These are phyloP conservation scores for Lepiota venenata DNA, from an alignment of 768 basidiomycete genomes.

Conservation along the genomic window DNA sequence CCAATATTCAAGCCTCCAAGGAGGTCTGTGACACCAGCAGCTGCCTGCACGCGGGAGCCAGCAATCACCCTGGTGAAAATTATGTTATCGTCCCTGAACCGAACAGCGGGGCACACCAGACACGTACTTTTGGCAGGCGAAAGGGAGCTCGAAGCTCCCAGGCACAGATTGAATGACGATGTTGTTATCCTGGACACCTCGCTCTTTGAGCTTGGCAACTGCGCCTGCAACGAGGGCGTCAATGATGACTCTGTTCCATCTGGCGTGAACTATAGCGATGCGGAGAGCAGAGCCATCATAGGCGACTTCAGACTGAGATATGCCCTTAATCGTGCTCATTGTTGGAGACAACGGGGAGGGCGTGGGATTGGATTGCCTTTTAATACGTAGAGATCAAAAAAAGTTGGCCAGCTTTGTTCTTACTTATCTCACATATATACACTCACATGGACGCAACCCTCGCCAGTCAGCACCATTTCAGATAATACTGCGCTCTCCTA, in stretches of 20 bases:
- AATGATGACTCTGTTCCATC: slow-evolving; percentile 93
- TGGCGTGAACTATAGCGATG: slow-evolving; percentile 89
- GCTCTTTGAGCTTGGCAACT: slow-evolving; percentile 72
- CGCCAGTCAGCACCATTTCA: slow-evolving; percentile 39
- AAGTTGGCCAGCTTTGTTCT: slow-evolving; percentile 12
- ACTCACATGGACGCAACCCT: slow-evolving; percentile 46
- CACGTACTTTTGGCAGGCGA: slow-evolving; percentile 76
- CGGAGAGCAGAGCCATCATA: slow-evolving; percentile 82
- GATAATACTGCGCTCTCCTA: neutral
- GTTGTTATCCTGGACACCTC: slow-evolving; percentile 86
- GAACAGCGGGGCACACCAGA: too few species aligned
- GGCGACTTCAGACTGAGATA: slow-evolving; percentile 50
- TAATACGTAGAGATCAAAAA: slow-evolving; percentile 19
- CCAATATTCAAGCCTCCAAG: slow-evolving; percentile 60
- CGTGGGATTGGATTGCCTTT: slow-evolving; percentile 31
- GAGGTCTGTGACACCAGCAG: slow-evolving; percentile 77
- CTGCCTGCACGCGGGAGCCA: slow-evolving; percentile 80
- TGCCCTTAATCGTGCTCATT: slow-evolving; percentile 76
- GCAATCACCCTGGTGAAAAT: slow-evolving; percentile 69
- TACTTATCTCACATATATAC: slow-evolving; percentile 11
- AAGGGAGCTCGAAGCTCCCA: slow-evolving; percentile 93
- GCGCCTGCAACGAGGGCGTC: slow-evolving; percentile 82
- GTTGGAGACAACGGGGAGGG: slow-evolving; percentile 12
- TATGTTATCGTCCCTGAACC: slow-evolving; percentile 11
- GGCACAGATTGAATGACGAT: slow-evolving; percentile 92